These are phyloP conservation scores for Delitschia confertaspora DNA, from an alignment of 495 filamentous ascomycete genomes.

Conservation along the genomic window DNA sequence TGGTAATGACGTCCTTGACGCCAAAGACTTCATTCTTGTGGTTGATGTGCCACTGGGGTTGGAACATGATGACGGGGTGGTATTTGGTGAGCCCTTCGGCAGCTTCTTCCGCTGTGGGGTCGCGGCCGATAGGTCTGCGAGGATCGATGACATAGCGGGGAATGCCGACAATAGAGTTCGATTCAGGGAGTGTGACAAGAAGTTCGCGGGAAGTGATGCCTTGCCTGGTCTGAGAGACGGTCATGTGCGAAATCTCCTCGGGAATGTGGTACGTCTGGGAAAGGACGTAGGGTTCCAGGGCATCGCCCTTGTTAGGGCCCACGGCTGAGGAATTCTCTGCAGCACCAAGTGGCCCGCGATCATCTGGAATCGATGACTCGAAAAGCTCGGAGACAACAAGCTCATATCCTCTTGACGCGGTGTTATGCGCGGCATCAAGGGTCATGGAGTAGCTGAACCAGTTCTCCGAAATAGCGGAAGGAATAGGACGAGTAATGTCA, in stretches of 20 bases:
- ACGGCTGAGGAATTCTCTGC: slow-evolving; percentile 64
- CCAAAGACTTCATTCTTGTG: slow-evolving; percentile 76
- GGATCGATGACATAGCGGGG: slow-evolving; percentile 74
- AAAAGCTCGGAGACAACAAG: slow-evolving; percentile 81
- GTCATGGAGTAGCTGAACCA: slow-evolving; percentile 87
- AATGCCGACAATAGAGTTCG: slow-evolving; percentile 66
- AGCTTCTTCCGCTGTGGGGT: slow-evolving; percentile 64
- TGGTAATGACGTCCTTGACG: slow-evolving; percentile 59
- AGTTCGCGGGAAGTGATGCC: slow-evolving; percentile 82
- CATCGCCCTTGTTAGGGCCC: slow-evolving; percentile 40
- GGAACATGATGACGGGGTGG: slow-evolving; percentile 66
- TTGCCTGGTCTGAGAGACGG: slow-evolving; percentile 82
- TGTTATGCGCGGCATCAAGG: slow-evolving; percentile 36
- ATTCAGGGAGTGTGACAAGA: slow-evolving; percentile 62
- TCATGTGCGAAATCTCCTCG: slow-evolving; percentile 64
- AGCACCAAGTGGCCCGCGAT: slow-evolving; percentile 69
- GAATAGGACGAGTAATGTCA: slow-evolving; percentile 65
- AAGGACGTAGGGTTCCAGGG: slow-evolving; percentile 57
- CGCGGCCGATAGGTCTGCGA: slow-evolving; percentile 76
- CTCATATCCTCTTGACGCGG: slow-evolving; percentile 72
- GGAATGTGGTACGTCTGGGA: slow-evolving; percentile 73
- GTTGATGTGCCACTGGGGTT: slow-evolving; percentile 71
- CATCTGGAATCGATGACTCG: slow-evolving; percentile 73
- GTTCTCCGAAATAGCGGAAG: slow-evolving; percentile 78
- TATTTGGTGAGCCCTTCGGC: slow-evolving; percentile 82